These are phyloP conservation scores for Euphorbia celastroides DNA, from an alignment of 441 rosid genomes.

Conservation along the genomic window DNA sequence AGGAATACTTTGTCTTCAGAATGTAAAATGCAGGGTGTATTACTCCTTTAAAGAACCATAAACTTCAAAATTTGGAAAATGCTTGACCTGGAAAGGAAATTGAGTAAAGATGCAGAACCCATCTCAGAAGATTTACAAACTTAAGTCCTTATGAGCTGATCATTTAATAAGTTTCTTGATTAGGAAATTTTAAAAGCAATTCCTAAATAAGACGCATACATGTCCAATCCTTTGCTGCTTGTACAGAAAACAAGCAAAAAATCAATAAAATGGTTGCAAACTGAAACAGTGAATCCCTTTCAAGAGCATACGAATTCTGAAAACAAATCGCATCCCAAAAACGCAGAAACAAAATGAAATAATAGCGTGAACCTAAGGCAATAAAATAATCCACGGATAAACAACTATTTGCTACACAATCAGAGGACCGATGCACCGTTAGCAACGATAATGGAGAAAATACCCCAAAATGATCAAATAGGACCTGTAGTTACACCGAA, in stretches of 20 bases:
- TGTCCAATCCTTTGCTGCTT: neutral
- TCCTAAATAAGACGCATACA: neutral
- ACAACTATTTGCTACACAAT: neutral
- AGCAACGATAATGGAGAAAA: constrained; percentile 2
- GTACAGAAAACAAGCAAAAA: neutral
- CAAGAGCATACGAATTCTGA: neutral
- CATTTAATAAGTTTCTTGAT: neutral
- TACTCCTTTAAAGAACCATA: neutral
- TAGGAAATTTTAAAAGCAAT: neutral
- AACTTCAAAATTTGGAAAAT: neutral
- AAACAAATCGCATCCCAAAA: neutral
- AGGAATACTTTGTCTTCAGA: neutral
- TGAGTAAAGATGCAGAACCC: neutral
- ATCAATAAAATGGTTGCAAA: neutral
- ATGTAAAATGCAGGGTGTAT: neutral
- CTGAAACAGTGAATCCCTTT: neutral
- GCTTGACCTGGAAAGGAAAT: neutral
- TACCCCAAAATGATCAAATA: neutral
- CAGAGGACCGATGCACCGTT: constrained; percentile 4
- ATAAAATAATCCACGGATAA: neutral
- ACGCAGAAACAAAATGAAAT: too few species aligned
- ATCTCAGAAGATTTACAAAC: neutral
- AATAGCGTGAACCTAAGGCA: neutral
- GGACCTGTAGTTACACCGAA: neutral
- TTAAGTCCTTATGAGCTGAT: neutral